Base-by-base conservation (phyloP, 805 yeast species). In the Hanseniaspora jakobsenii region DNA sequence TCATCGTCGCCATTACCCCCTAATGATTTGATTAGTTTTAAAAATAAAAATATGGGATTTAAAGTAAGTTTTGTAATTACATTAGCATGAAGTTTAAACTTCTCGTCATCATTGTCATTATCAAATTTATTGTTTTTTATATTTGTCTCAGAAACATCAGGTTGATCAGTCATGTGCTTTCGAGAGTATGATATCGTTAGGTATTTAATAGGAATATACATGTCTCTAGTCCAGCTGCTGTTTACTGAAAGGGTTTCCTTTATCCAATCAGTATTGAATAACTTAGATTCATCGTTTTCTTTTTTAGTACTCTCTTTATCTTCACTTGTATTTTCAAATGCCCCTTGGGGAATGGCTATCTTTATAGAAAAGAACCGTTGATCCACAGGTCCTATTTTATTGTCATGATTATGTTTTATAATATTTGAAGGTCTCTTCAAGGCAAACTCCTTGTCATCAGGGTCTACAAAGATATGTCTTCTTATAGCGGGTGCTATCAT, bases 171-270 rank as follows among this genome's bases (percentile, higher is more conserved):
- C n/a, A n/a, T n/a, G n/a, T n/a, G n/a, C 13, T 42, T 14, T 17
- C n/a, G 21, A 8, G 28, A 34, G 27, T 42, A 42, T 6, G 46
- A 35, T n/a, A 42, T 12, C 2, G 35, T 42, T 3, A 35, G 24
- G 13, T 42, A 42, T 27, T 35, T 42, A 6, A 42, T 29, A 8
- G 46, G 46, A 17, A 42, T 12, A 24, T 35, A 35, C 6, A 35
- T 16, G 3, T 42, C 21, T 7, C 27, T 16, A 14, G 8, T 22
- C 37, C 37, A 34, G 17, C 22, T n/a, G n/a, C n/a, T n/a, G n/a
- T n/a, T n/a, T n/a, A n/a, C n/a, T n/a, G n/a, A n/a, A n/a, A n/a
- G n/a, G n/a, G n/a, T n/a, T n/a, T n/a, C n/a, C n/a, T n/a, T n/a
- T n/a, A n/a, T n/a, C n/a, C n/a, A n/a, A n/a, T n/a, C n/a, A n/a